Evolutionary conservation across 2,329 filamentous ascomycete genomes (phyloP), one percentile per base, ranked within the genome.

Genomic region (Trichoderma arundinaceum): DNA sequence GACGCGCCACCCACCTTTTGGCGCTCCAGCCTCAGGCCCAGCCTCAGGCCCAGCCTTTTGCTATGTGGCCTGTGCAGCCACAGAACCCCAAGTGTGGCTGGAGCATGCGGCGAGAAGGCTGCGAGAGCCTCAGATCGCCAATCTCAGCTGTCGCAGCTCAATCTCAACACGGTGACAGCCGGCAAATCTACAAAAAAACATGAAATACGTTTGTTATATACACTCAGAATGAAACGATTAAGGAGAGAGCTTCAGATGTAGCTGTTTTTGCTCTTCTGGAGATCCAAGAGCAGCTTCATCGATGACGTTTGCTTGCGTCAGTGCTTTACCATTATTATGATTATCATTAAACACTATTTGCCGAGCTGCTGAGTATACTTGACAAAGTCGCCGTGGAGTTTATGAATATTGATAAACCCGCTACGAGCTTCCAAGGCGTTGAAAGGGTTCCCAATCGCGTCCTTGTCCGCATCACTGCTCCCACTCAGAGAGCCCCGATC

Each of bases 381-480:
- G 15, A 87, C 84, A 81, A 96, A 97, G 67, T 94, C 91, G 74
- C 84, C 88, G 74, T 91, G 86, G 79, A 93, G 84, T 76, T 88
- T 90, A 77, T 92, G 88, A 69, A 98, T 92, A 79, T 99, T 92
- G 80, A 92, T 85, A 73, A 98, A 99, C 1, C 92, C 90, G 53
- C 89, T 87, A 70, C 95, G 83, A 67, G 91, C 89, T 79, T 98
- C 94, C 67, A 97, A 77, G 52, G 86, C 83, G 57, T 82, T 83
- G 77, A 94, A 98, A 6, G 94, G 92, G 74, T 96, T 97, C 15
- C 90, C 90, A 12, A 86, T 79, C 69, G 84, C 90, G 68, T 89
- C 87, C 75, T 86, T 89, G 73, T 92, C 88, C 41, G 90, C 87
- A 73, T 90, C 85, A 33, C 4, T 28, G 22, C 22, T 28, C 22